Conservation (phyloP, 2,329 filamentous ascomycete genomes). For the Microascus cirrosus region DNA sequence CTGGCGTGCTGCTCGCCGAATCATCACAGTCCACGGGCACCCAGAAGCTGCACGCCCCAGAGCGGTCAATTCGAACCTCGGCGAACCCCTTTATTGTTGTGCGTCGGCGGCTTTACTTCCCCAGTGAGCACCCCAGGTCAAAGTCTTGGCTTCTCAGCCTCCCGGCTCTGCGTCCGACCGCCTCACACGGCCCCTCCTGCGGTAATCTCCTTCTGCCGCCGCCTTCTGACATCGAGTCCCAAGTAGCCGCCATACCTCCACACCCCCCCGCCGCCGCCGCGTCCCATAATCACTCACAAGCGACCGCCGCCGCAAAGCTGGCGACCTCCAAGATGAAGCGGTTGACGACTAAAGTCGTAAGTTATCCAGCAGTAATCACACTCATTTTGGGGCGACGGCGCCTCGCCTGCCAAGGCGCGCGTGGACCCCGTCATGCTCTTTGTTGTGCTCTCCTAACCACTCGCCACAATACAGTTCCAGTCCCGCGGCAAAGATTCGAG, state of each 20-base stretch:
- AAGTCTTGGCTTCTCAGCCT: neutral
- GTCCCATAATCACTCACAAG: neutral
- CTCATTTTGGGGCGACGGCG: neutral
- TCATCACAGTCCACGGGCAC: neutral
- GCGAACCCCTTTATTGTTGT: neutral
- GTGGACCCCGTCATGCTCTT: neutral
- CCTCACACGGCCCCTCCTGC: neutral
- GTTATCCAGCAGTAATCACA: constrained; percentile 22
- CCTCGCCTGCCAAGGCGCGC: neutral
- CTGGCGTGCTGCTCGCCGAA: neutral
- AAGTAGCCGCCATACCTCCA: neutral
- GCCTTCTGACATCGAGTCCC: neutral
- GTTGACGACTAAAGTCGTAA: constrained; percentile 94
- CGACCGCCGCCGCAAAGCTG: neutral
- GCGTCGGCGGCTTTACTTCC: neutral
- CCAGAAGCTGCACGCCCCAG: neutral
- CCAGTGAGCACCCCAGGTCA: neutral
- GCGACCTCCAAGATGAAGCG: constrained; percentile 69
- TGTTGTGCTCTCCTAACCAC: neutral
- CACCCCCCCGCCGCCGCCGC: neutral
- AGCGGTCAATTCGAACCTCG: neutral
- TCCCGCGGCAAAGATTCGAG: constrained; percentile 78
- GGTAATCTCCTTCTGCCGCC: neutral
- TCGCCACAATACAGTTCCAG: neutral
- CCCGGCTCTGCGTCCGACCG: neutral